Conservation (phyloP, 164 flowering plant species). For the Stephania yunnanensis region DNA sequence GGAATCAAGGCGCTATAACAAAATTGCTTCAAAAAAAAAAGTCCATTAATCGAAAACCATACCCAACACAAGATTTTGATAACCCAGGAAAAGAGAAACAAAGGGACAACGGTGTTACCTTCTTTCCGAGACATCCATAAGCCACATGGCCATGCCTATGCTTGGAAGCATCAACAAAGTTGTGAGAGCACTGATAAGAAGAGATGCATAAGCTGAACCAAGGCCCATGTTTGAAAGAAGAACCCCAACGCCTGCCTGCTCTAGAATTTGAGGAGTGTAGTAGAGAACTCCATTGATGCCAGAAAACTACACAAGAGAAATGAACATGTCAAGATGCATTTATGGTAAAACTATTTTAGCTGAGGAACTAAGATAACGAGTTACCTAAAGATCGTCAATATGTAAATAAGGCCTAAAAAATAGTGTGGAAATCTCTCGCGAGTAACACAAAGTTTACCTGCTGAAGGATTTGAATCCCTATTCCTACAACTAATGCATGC, state of each 20-base stretch:
- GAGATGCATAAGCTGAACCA: constrained; percentile 58
- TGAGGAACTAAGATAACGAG: neutral
- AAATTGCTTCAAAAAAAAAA: neutral
- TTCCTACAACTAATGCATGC: constrained; percentile 49
- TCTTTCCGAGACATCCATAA: constrained; percentile 87
- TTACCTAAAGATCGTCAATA: neutral
- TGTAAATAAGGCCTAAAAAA: neutral
- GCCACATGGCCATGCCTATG: constrained; percentile 85
- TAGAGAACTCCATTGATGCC: constrained; percentile 92
- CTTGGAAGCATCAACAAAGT: constrained; percentile 89
- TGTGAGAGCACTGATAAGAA: constrained; percentile 78
- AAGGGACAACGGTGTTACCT: constrained; percentile 39
- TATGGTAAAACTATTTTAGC: neutral
- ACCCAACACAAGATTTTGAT: neutral
- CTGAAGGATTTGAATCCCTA: constrained; percentile 56
- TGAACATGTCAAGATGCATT: neutral
- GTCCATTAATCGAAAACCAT: neutral
- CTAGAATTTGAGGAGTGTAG: constrained; percentile 90
- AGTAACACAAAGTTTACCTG: constrained; percentile 31
- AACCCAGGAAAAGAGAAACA: neutral
- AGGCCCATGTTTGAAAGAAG: constrained; percentile 68
- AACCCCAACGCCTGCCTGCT: constrained; percentile 83
- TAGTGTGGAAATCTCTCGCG: neutral
- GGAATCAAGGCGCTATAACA: neutral
- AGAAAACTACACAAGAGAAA: constrained; percentile 55